Conservation (phyloP, 345 rosid species). For the Lenwebbia sp. region DNA sequence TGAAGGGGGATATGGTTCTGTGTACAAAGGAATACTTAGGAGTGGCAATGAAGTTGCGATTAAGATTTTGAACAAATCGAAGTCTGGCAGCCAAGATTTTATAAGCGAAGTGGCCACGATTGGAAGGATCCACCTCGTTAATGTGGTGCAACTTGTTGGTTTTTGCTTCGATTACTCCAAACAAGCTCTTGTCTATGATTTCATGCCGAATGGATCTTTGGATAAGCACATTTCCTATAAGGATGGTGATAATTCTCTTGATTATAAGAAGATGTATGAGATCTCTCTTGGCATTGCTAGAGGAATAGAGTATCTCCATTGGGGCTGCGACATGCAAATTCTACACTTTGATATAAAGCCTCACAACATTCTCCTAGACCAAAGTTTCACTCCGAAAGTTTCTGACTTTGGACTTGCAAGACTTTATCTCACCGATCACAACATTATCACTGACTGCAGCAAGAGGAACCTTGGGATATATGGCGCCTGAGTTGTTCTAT, state of each 20-base stretch:
- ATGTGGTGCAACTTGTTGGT: neutral
- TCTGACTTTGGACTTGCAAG: neutral
- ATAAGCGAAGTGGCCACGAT: neutral
- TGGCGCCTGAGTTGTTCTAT: neutral
- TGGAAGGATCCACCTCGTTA: neutral
- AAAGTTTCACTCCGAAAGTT: neutral
- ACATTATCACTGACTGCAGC: neutral
- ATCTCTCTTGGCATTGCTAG: neutral
- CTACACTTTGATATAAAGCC: neutral
- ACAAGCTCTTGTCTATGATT: neutral
- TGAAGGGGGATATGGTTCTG: neutral
- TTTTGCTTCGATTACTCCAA: neutral
- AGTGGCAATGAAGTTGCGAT: neutral
- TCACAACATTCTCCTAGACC: neutral
- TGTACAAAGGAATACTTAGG: neutral
- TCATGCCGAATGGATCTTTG: neutral
- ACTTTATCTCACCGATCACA: rapidly evolving
- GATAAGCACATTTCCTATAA: neutral
- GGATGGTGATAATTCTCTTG: neutral
- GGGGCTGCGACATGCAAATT: neutral
- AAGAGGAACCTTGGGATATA: neutral
- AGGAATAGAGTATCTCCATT: neutral
- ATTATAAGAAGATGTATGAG: neutral
- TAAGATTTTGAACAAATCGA: neutral
- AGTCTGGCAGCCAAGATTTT: neutral